Evolutionary conservation across 1,284 basidiomycete species (phyloP), one percentile per base, ranked within the genome.

Genomic region (Sutorius eximius): DNA sequence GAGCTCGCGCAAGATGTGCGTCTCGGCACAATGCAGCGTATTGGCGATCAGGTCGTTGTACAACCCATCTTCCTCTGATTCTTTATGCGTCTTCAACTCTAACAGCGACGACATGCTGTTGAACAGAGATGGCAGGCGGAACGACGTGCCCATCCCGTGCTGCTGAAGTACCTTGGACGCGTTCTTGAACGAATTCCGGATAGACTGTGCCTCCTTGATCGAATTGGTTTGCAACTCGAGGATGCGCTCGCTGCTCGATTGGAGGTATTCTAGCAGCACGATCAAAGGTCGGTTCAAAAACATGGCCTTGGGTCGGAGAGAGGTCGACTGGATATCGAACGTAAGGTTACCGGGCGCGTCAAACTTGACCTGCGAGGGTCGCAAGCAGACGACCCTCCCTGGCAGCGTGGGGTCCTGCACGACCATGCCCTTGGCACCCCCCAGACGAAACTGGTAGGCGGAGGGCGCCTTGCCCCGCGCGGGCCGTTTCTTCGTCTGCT

Each of bases 301-400:
- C 61, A 73, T 70, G 8, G 62, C 48, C 42, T 71, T 71, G 5
- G 80, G 77, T 34, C 66, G 63, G 4, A 66, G 56, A 22, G 80
- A 81, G 3, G 73, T 71, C n/a, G 71, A 67, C 27, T 77, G 73
- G 40, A 83, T 78, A 45, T 81, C 78, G 16, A 82, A 70, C 11
- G 74, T 73, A 2, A 70, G 68, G 15, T 69, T 59, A 32, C 73
- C 60, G 0, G 68, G 65, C 1, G 74, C 74, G 0, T 76, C 74
- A 58, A 82, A 82, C 59, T 82, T 83, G 45, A 72, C 65, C 67
- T 80, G 79, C 0, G 76, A 79, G 3, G 72, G 71, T 5, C 82
- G 73, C 10, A 82, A 62, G 56, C 65, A 65, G 34, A 82, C 64
- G 1, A 70, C 61, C 37, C 64, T 58, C 2, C 68, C 71, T n/a